Percentiles rank a stretch among this genome's conserved stretches.
Conservation (phyloP, 2,329 filamentous ascomycete genomes). For the Sarocladium brachiariae region DNA sequence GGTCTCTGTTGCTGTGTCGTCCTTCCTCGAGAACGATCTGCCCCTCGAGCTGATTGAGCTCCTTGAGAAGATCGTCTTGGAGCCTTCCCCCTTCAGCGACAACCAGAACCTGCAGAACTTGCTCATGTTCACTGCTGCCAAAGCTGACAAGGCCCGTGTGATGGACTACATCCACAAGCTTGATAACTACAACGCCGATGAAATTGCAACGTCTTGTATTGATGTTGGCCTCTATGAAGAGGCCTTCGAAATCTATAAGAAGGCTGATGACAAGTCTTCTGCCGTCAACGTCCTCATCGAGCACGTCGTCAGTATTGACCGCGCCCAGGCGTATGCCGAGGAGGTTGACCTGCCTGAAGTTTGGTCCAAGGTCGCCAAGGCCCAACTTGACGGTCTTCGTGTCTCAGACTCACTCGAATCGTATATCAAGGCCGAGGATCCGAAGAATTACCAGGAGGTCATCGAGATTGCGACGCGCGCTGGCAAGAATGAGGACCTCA, state of each 20-base stretch:
- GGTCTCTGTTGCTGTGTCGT: conserved; percentile 88
- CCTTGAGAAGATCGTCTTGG: conserved; percentile 98
- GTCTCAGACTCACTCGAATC: conserved; percentile 91
- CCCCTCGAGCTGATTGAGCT: conserved; percentile 94
- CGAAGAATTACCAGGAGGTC: conserved; percentile 89
- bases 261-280: conserved; percentile 80
- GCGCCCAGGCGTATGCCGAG: conserved; percentile 91
- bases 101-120: conserved; percentile 95
- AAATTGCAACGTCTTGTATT: conserved; percentile 89
- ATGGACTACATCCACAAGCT: conserved; percentile 96
- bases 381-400: conserved; percentile 90
- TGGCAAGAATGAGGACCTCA: conserved; percentile 94
- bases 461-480: conserved; percentile 94
- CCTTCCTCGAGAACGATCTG: conserved; percentile 85
- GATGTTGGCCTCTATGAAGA: conserved; percentile 94
- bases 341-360: conserved; percentile 90
- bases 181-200: conserved; percentile 81
- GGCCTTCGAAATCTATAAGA: conserved; percentile 98
- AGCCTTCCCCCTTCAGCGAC: conserved; percentile 97
- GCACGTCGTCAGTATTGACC: conserved; percentile 95
- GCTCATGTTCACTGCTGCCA: conserved; percentile 91
- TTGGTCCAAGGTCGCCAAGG: conserved; percentile 98
- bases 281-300: conserved; percentile 92
- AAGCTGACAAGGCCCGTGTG: conserved; percentile 89
- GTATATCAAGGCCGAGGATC: conserved; percentile 91